Conservation (phyloP, 352 stramenopile genomes). For the Aphanomyces astaci region DNA sequence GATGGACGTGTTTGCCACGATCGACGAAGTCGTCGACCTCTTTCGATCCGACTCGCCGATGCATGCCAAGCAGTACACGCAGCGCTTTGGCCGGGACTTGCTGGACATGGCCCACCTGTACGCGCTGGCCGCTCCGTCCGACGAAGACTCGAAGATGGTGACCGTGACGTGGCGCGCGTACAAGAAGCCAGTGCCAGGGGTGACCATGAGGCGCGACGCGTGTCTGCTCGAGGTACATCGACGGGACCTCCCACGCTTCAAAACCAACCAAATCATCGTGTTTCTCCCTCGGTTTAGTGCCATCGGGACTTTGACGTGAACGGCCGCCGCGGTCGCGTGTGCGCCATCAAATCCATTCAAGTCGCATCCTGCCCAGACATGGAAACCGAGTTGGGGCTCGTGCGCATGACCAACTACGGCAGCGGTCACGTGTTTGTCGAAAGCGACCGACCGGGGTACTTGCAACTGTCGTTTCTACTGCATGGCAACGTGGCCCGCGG, state of each 20-base stretch:
- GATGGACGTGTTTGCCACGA: background rate
- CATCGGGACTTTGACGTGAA: background rate
- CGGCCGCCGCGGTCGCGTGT: background rate
- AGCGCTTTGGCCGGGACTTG: background rate
- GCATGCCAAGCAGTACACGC: background rate
- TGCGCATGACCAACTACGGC: background rate
- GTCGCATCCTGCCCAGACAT: background rate
- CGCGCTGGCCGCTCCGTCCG: background rate
- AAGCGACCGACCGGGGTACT: background rate
- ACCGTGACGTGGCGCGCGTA: conserved; percentile 3
- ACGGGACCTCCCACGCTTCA: too few relatives aligned
- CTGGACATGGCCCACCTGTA: background rate
- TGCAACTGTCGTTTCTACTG: background rate
- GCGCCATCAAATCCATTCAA: background rate
- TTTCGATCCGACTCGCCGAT: background rate
- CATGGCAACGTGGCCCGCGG: background rate
- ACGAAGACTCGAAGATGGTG: background rate
- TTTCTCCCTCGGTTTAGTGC: too few relatives aligned
- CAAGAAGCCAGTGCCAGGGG: background rate
- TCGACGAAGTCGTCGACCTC: background rate
- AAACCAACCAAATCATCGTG: too few relatives aligned
- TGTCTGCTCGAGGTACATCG: background rate
- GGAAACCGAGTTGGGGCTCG: background rate
- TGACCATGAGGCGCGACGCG: background rate
- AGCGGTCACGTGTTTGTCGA: background rate